Conservation (phyloP, 1,284 basidiomycete genomes). For the Puccinia polysora region DNA sequence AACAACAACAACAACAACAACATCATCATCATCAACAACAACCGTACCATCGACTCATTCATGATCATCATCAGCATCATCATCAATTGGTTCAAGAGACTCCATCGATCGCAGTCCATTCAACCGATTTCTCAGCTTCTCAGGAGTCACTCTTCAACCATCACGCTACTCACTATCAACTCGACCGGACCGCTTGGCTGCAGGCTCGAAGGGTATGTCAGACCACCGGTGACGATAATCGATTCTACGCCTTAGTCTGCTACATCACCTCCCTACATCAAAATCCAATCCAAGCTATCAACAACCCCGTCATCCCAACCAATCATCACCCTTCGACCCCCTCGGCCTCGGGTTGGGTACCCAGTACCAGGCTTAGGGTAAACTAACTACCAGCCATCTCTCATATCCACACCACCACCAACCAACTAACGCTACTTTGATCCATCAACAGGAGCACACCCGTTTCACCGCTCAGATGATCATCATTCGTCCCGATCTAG, state of each 20-base stretch:
- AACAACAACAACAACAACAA: not conserved
- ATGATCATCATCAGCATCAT: too few species aligned
- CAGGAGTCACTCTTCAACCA: constrained; percentile 19
- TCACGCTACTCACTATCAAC: constrained; percentile 17
- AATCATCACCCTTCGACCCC: not conserved
- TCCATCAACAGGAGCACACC: constrained; percentile 1
- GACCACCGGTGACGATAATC: constrained; percentile 14
- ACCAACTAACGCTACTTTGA: too few species aligned
- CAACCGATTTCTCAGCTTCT: not conserved
- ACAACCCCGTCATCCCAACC: not conserved
- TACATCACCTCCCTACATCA: constrained; percentile 15
- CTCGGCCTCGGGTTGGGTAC: not conserved
- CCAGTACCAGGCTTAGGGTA: constrained; percentile 11
- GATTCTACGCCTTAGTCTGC: constrained; percentile 17
- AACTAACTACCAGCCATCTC: too few species aligned
- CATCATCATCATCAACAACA: not conserved
- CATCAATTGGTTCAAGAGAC: too few species aligned
- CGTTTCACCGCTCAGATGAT: constrained; percentile 18
- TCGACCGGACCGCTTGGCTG: constrained; percentile 9
- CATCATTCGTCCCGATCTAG: constrained; percentile 17
- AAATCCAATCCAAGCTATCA: not conserved
- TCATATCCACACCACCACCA: too few species aligned
- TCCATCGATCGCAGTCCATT: constrained; percentile 14
- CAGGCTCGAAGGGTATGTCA: constrained; percentile 10
- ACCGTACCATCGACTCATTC: not conserved